A percentile compares a stretch with the other conserved stretches of the same genome.
Evolutionary conservation across 345 rosid species (phyloP).

Genomic region (Melastoma malabathricum): DNA sequence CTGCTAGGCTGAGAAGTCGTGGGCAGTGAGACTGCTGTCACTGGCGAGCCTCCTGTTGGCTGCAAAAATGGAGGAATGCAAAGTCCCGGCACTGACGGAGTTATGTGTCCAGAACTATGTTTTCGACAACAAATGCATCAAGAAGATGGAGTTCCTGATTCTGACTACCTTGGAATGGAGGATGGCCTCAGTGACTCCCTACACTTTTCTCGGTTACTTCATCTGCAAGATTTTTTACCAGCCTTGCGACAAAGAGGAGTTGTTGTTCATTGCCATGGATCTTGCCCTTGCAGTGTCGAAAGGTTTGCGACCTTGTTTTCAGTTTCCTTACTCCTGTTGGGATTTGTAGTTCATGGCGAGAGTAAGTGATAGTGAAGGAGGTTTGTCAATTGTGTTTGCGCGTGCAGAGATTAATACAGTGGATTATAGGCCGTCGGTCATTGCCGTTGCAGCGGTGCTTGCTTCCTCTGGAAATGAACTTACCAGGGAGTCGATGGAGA

Average conservation of each 20-base stretch:
- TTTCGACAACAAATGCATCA: slow-evolving; percentile 39
- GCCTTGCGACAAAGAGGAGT: slow-evolving; percentile 13
- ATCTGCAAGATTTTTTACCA: slow-evolving; percentile 21
- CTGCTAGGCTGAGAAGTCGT: slow-evolving; percentile 48
- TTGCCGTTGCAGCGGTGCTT: slow-evolving; percentile 66
- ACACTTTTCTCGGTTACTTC: slow-evolving; percentile 52
- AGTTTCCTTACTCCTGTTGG: background rate
- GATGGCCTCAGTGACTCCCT: slow-evolving; percentile 60
- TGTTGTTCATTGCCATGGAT: slow-evolving; percentile 31
- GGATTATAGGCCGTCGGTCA: slow-evolving; percentile 50
- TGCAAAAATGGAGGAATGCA: slow-evolving; percentile 75
- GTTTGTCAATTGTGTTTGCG: slow-evolving; percentile 3
- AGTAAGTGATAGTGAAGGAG: background rate
- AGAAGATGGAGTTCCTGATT: slow-evolving; percentile 58
- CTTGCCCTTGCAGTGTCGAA: slow-evolving; percentile 33
- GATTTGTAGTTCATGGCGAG: background rate
- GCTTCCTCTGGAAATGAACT: slow-evolving; percentile 40
- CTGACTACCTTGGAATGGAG: slow-evolving; percentile 65
- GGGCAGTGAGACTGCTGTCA: slow-evolving; percentile 60
- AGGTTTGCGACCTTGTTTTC: slow-evolving; percentile 23
- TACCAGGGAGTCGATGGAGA: slow-evolving; percentile 38
- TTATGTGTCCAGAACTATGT: slow-evolving; percentile 28
- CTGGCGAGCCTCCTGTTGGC: slow-evolving; percentile 73
- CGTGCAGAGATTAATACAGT: slow-evolving; percentile 42
- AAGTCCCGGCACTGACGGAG: slow-evolving; percentile 50